Percentiles rank a stretch among this genome's conserved stretches.
Evolutionary conservation across 371 early-diverging fungal species (phyloP).

Genomic region (Smittium mucronatum): DNA sequence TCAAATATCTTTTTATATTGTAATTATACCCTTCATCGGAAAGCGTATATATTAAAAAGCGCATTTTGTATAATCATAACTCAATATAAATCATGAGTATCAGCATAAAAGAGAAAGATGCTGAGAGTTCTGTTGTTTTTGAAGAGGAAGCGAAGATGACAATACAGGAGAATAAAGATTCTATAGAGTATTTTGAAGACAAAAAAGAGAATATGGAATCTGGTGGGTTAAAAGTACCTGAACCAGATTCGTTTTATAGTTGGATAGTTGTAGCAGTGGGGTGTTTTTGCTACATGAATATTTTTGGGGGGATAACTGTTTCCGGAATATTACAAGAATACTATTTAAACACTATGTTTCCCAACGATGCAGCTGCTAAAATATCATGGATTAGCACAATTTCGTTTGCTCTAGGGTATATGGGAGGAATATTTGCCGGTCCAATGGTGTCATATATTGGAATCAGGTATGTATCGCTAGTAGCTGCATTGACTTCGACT

Average conservation of each 20-base stretch:
- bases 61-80: too few species aligned
- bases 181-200: too few species aligned
- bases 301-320: conserved; percentile 22
- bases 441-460: conserved; percentile 9
- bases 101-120: too few species aligned
- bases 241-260: background rate
- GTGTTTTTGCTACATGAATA: conserved; percentile 26
- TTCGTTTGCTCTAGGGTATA: background rate
- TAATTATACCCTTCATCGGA: too few species aligned
- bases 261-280: conserved; percentile 10
- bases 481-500: background rate
- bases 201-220: too few species aligned
- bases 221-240: too few species aligned
- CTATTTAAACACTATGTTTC: conserved; percentile 11
- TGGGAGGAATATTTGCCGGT: conserved; percentile 5
- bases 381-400: conserved; percentile 14
- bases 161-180: too few species aligned
- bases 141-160: too few species aligned
- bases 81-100: too few species aligned
- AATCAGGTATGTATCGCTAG: background rate
- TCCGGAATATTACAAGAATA: conserved; percentile 13
- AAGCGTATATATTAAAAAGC: too few species aligned
- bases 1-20: too few species aligned
- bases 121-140: too few species aligned
- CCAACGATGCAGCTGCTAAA: conserved; percentile 8